phyloP scores from a whole-genome alignment of 805 yeast genomes.

The Candida germanica region DNA sequence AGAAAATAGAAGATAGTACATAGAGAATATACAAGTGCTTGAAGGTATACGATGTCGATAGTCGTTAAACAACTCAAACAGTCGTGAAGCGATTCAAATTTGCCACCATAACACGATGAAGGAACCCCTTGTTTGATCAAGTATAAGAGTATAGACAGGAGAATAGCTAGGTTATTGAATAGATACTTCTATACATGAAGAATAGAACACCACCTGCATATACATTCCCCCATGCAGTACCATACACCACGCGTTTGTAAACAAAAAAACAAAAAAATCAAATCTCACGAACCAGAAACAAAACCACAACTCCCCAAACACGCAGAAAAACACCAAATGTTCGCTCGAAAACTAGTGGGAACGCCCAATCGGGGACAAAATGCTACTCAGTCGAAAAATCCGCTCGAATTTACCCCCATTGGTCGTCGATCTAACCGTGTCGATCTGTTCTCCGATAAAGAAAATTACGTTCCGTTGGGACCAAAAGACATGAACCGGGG shows the following conservation, averaged over 20 bases:
- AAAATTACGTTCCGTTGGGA: conserved; percentile 3
- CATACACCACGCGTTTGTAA: conserved; percentile 8
- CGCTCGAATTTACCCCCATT: conserved; percentile 16
- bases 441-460: conserved; percentile 1
- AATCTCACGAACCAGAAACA: no score
- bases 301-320: no score
- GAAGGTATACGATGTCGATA: not conserved
- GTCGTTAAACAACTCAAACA: not conserved
- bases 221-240: no score
- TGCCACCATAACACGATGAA: no score
- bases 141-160: no score
- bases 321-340: conserved; percentile 3
- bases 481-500: conserved; percentile 6
- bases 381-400: no score
- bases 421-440: conserved; percentile 8
- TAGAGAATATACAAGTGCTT: not conserved
- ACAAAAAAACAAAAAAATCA: conserved; percentile 2
- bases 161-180: no score
- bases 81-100: no score
- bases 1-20: no score
- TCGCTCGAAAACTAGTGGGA: conserved; percentile 11
- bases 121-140: no score
- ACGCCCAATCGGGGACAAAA: conserved; percentile 10
- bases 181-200: no score
- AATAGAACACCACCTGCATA: no score